Evolutionary conservation across 1,284 basidiomycete genomes (phyloP).

Genomic region (Porogramme epimiltina): DNA sequence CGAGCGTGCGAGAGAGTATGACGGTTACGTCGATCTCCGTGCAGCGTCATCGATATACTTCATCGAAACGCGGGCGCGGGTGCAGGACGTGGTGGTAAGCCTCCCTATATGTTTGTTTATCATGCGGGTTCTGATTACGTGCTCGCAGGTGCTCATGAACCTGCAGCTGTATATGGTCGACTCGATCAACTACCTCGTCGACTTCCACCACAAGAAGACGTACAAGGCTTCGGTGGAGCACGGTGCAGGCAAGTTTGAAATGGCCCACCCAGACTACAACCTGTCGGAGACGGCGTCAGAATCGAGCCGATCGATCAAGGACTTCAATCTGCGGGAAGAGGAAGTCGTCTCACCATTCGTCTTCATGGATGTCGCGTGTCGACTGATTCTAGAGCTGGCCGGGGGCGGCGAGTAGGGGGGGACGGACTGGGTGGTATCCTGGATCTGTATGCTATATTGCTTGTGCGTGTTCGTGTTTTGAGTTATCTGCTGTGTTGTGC

Average conservation of each 20-base stretch:
- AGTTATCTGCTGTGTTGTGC: conserved; percentile 21
- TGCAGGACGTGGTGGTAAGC: conserved; percentile 88
- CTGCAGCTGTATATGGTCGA: conserved; percentile 96
- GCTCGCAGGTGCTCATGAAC: conserved; percentile 87
- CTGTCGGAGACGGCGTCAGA: conserved; percentile 52
- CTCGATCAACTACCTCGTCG: conserved; percentile 94
- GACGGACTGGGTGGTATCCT: neutral
- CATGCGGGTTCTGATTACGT: neutral
- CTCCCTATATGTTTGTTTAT: neutral
- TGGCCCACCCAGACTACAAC: conserved; percentile 52
- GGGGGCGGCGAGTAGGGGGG: conserved; percentile 48
- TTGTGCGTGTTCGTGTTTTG: conserved; percentile 23
- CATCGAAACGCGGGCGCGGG: conserved; percentile 90
- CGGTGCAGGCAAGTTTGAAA: conserved; percentile 69
- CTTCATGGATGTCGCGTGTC: conserved; percentile 95
- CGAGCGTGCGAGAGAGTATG: conserved; percentile 63
- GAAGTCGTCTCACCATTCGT: conserved; percentile 92
- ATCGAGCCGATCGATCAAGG: conserved; percentile 49
- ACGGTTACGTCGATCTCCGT: conserved; percentile 68
- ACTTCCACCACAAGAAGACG: conserved; percentile 96
- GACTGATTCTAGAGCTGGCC: conserved; percentile 78
- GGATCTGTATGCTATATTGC: conserved; percentile 6
- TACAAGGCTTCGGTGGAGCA: conserved; percentile 69
- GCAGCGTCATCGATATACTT: conserved; percentile 83
- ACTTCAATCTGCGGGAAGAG: conserved; percentile 58